Conservation (phyloP, 225 moss, liverwort and hornwort genomes). For the Asterella californica region DNA sequence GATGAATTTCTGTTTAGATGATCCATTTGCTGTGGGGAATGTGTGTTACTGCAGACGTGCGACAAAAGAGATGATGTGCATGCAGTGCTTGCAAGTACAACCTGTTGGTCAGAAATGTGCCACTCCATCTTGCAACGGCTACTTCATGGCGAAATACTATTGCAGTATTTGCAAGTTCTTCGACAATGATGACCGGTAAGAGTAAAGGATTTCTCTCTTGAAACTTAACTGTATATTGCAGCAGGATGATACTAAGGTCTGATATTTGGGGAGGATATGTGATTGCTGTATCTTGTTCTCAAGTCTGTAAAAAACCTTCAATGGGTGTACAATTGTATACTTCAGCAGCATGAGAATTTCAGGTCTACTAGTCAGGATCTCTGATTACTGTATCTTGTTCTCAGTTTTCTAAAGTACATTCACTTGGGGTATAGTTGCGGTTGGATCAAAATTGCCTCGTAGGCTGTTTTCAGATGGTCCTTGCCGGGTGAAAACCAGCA, state of each 20-base stretch:
- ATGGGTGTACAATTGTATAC: too few species aligned
- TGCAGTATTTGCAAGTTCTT: conserved; percentile 99
- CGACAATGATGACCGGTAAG: conserved; percentile 81
- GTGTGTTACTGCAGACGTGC: conserved; percentile 63
- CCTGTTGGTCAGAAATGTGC: conserved; percentile 79
- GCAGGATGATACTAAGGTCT: neutral
- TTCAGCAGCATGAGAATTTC: too few species aligned
- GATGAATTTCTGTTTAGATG: too few species aligned
- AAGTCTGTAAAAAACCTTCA: too few species aligned
- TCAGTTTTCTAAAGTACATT: neutral
- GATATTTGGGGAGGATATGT: too few species aligned
- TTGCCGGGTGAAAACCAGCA: neutral
- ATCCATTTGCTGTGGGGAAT: too few species aligned
- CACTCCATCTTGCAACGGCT: conserved; percentile 71
- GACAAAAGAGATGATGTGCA: conserved; percentile 99
- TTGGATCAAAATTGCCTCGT: neutral
- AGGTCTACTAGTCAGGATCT: too few species aligned
- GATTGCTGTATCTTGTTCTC: neutral
- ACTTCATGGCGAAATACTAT: conserved; percentile 83
- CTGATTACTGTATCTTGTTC: neutral
- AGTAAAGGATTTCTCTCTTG: too few species aligned
- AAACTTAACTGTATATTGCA: neutral
- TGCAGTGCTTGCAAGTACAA: conserved; percentile 91
- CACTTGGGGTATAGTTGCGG: neutral
- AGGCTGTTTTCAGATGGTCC: neutral